phyloP scores from a whole-genome alignment of 2,329 filamentous ascomycete genomes.

The Curvularia sp. region DNA sequence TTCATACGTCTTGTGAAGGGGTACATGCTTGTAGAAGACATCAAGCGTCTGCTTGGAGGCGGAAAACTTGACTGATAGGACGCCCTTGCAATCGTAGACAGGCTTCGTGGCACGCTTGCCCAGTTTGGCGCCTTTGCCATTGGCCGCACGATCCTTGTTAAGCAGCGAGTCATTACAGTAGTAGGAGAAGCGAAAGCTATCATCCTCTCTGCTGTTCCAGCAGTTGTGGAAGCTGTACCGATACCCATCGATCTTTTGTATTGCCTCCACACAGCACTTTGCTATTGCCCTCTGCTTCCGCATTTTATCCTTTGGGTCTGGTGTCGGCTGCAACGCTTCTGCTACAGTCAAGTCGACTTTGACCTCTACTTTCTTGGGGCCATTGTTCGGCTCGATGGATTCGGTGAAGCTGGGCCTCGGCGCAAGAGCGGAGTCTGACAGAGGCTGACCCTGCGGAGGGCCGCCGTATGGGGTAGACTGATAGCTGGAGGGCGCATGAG shows the following conservation, averaged over 20 bases:
- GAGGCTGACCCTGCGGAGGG: conserved; percentile 31
- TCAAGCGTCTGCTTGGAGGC: conserved; percentile 51
- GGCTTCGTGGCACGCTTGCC: conserved; percentile 53
- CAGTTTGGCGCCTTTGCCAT: conserved; percentile 51
- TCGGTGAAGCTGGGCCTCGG: conserved; percentile 31
- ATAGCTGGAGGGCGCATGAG: conserved; percentile 38
- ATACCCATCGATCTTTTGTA: conserved; percentile 56
- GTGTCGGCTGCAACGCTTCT: conserved; percentile 45
- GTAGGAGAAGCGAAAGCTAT: conserved; percentile 57
- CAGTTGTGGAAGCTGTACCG: conserved; percentile 60
- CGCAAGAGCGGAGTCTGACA: conserved; percentile 36
- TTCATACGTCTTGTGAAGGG: conserved; percentile 56
- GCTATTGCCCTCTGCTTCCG: conserved; percentile 57
- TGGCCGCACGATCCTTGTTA: conserved; percentile 59
- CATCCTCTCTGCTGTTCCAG: conserved; percentile 57
- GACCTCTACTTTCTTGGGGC: conserved; percentile 26
- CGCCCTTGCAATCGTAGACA: conserved; percentile 58
- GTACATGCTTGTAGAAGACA: conserved; percentile 56
- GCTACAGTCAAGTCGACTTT: conserved; percentile 45
- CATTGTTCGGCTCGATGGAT: conserved; percentile 15
- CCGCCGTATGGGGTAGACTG: conserved; percentile 38
- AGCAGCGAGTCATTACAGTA: conserved; percentile 60
- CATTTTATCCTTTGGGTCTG: conserved; percentile 52
- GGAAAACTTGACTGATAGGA: conserved; percentile 58
- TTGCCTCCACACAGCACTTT: conserved; percentile 53